A percentile compares a stretch with the other conserved stretches of the same genome.
Conservation (phyloP, 2,329 filamentous ascomycete species). For the Penicillium crustosum region DNA sequence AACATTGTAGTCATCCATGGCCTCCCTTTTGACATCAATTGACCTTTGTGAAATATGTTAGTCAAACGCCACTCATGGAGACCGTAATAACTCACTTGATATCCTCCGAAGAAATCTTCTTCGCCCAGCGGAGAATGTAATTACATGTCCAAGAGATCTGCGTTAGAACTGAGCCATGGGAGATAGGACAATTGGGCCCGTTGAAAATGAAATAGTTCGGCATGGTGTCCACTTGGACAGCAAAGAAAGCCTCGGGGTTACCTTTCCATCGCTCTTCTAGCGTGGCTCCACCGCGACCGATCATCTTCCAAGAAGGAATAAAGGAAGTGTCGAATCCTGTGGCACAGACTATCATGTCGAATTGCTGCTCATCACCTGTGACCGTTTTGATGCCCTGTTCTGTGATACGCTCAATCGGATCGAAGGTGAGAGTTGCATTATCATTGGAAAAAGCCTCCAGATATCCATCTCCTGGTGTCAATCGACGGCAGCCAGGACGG, state of each 20-base stretch:
- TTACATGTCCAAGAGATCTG: neutral
- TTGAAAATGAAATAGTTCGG: conserved; percentile 39
- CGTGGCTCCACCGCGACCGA: conserved; percentile 27
- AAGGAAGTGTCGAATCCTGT: conserved; percentile 37
- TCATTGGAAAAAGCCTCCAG: conserved; percentile 48
- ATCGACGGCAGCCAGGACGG: conserved; percentile 46
- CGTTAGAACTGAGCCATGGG: conserved; percentile 29
- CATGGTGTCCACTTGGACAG: conserved; percentile 21
- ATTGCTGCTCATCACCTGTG: conserved; percentile 20
- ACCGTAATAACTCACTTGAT: conserved; percentile 27
- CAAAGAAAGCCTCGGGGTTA: conserved; percentile 29
- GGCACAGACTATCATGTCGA: conserved; percentile 34
- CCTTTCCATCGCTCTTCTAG: conserved; percentile 30
- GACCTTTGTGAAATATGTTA: conserved; percentile 11
- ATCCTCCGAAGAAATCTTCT: conserved; percentile 35
- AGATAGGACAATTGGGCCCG: conserved; percentile 30
- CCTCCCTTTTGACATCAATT: conserved; percentile 27
- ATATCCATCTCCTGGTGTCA: conserved; percentile 55
- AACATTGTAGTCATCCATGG: conserved; percentile 36
- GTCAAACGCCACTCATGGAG: neutral
- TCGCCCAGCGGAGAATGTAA: conserved; percentile 25
- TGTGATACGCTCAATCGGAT: conserved; percentile 38
- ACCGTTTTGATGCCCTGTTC: conserved; percentile 26
- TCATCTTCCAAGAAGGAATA: conserved; percentile 26
- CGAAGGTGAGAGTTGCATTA: conserved; percentile 37